Percentiles rank a stretch among this genome's conserved stretches.
These are phyloP conservation scores for Cladosporium sp. DNA, from an alignment of 2,329 filamentous ascomycete genomes.

Conservation along the genomic window DNA sequence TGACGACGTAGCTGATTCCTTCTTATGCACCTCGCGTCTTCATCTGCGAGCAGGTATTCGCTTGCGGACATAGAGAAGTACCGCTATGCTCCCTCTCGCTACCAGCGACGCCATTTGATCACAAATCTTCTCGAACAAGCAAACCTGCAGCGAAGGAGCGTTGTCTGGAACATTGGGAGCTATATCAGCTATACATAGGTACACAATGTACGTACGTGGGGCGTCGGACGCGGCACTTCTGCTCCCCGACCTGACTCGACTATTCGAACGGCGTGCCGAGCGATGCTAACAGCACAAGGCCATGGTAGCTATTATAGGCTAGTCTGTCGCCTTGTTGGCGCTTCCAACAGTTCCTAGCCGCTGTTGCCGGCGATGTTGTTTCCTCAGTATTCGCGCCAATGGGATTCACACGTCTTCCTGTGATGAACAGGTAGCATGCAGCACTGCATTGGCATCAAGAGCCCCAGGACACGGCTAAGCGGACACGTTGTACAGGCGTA, in stretches of 20 bases:
- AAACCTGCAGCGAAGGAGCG: not conserved
- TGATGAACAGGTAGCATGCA: not conserved
- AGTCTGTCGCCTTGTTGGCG: not conserved
- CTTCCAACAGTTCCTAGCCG: not conserved
- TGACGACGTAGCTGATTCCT: not conserved
- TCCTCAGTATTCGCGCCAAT: not conserved
- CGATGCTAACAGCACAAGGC: not conserved
- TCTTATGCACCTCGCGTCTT: slow-evolving; percentile 1
- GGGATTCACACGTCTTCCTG: not conserved
- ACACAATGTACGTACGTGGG: not conserved
- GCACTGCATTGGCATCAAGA: not conserved
- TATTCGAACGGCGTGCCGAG: not conserved
- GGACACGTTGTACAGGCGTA: not conserved
- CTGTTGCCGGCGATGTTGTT: not conserved
- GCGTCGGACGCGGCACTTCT: slow-evolving; percentile 1
- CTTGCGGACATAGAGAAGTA: not conserved
- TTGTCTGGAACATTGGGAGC: not conserved
- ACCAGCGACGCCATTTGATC: not conserved
- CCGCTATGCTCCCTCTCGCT: not conserved
- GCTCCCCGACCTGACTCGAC: slow-evolving; percentile 1
- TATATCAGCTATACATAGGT: not conserved
- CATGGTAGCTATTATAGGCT: not conserved
- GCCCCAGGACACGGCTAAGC: not conserved
- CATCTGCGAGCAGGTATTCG: not conserved
- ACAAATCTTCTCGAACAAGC: not conserved